A percentile compares a stretch with the other conserved stretches of the same genome.
These are phyloP conservation scores for Sphagnum contortum DNA, from an alignment of 225 moss, liverwort and hornwort genomes.

Conservation along the genomic window DNA sequence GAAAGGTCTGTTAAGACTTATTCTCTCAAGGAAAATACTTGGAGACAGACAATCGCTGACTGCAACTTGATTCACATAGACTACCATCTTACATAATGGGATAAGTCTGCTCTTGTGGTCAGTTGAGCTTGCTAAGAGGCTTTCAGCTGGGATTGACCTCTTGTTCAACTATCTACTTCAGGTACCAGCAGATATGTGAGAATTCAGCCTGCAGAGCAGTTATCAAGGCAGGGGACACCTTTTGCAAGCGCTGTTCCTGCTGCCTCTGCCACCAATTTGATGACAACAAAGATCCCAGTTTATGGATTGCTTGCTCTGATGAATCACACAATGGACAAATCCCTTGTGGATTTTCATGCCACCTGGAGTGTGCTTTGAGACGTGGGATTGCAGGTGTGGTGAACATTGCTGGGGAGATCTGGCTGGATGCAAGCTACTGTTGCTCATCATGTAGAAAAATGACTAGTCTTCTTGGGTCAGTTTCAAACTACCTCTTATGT, in stretches of 20 bases:
- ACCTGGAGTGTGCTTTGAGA: conserved; percentile 5
- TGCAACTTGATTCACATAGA: too few relatives aligned
- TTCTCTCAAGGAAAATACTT: too few relatives aligned
- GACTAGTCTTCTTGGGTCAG: conserved; percentile 1
- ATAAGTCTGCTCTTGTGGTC: too few relatives aligned
- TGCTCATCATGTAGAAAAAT: neutral
- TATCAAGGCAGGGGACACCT: conserved; percentile 3
- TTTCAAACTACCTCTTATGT: neutral
- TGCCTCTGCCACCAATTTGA: conserved; percentile 7
- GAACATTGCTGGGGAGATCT: neutral
- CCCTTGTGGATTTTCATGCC: neutral
- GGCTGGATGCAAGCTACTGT: conserved; percentile 4
- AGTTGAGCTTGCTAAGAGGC: too few relatives aligned
- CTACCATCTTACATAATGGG: too few relatives aligned
- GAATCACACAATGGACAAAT: neutral
- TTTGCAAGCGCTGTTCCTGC: conserved; percentile 6
- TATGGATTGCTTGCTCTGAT: conserved; percentile 4
- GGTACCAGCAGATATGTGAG: conserved; percentile 1
- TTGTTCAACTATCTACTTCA: too few relatives aligned
- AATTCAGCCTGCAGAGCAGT: conserved; percentile 4
- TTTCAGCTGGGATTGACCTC: too few relatives aligned
- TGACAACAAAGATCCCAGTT: conserved; percentile 7
- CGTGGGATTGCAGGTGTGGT: conserved; percentile 3
- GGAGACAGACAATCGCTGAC: too few relatives aligned
- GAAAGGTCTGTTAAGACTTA: too few relatives aligned